Evolutionary conservation across 306 rosid species (phyloP).

Genomic region (Acacia crassicarpa): DNA sequence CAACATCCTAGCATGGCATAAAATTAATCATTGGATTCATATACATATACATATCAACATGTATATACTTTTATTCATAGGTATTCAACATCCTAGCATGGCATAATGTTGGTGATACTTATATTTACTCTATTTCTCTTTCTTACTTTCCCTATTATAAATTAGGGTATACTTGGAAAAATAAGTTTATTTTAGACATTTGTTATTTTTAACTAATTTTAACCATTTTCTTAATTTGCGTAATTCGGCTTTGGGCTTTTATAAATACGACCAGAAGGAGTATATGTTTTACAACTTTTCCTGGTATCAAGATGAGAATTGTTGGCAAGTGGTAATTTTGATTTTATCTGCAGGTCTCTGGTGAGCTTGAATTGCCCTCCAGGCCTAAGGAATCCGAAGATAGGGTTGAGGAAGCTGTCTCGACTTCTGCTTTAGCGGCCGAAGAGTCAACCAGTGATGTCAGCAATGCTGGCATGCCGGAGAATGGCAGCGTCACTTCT

Average conservation of each 20-base stretch:
- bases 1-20: background rate
- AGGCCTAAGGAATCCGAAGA: constrained; percentile 24
- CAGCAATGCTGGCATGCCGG: constrained; percentile 32
- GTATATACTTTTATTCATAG: too few relatives aligned
- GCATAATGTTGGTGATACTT: too few relatives aligned
- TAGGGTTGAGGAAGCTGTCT: constrained; percentile 29
- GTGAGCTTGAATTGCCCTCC: constrained; percentile 31
- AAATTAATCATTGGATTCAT: too few relatives aligned
- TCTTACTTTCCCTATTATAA: too few relatives aligned
- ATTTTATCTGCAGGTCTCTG: constrained; percentile 42
- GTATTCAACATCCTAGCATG: too few relatives aligned
- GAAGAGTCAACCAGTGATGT: constrained; percentile 32
- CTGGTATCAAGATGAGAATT: background rate
- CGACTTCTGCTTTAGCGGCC: constrained; percentile 16
- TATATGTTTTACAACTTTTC: background rate
- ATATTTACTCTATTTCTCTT: too few relatives aligned
- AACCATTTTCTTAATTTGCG: fast-evolving
- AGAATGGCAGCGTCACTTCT: constrained; percentile 37
- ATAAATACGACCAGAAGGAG: too few relatives aligned
- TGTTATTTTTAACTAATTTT: too few relatives aligned
- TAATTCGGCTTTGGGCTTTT: too few relatives aligned
- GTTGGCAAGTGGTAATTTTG: constrained; percentile 22
- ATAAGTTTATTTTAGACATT: too few relatives aligned
- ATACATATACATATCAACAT: too few relatives aligned
- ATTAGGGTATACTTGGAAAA: too few relatives aligned